phyloP scores from a whole-genome alignment of 169 alveolate genomes.

The Toxoplasma gondii region DNA sequence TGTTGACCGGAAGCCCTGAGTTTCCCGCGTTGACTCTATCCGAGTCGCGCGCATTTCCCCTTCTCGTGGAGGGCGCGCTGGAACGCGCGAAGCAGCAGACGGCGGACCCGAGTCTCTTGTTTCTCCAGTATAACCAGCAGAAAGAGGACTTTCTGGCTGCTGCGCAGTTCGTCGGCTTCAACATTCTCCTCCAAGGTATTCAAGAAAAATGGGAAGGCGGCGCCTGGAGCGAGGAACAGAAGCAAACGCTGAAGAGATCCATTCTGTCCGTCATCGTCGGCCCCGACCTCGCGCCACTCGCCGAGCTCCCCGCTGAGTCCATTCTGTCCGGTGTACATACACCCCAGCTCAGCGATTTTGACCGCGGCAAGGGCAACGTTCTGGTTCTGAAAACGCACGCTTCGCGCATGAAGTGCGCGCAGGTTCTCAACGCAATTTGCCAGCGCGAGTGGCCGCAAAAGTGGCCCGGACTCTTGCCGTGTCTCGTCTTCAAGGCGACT shows the following conservation, averaged over 20 bases:
- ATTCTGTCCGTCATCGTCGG: slow-evolving; percentile 31
- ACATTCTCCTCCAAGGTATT: slow-evolving; percentile 14
- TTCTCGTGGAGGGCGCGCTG: not conserved
- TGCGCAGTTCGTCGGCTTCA: slow-evolving; percentile 39
- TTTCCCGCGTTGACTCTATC: not conserved
- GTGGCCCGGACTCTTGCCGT: slow-evolving; percentile 23
- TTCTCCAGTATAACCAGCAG: not conserved
- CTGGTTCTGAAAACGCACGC: slow-evolving; percentile 15
- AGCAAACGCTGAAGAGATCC: not conserved
- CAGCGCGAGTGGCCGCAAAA: slow-evolving; percentile 26
- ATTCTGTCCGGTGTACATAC: not conserved
- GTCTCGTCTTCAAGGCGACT: not conserved
- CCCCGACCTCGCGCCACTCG: slow-evolving; percentile 16
- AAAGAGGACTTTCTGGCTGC: not conserved
- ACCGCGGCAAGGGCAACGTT: not conserved
- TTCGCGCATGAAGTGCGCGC: slow-evolving; percentile 37
- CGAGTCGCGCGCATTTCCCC: slow-evolving; percentile 8
- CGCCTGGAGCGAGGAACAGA: not conserved
- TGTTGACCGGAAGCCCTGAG: not conserved
- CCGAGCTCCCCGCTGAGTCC: not conserved
- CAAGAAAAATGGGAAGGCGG: slow-evolving; percentile 29
- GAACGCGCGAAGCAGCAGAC: slow-evolving; percentile 30
- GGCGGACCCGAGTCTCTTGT: not conserved
- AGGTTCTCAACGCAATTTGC: slow-evolving; percentile 19
- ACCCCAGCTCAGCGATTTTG: not conserved